Conservation (phyloP, 495 filamentous ascomycete genomes). For the Letharia lupina region DNA sequence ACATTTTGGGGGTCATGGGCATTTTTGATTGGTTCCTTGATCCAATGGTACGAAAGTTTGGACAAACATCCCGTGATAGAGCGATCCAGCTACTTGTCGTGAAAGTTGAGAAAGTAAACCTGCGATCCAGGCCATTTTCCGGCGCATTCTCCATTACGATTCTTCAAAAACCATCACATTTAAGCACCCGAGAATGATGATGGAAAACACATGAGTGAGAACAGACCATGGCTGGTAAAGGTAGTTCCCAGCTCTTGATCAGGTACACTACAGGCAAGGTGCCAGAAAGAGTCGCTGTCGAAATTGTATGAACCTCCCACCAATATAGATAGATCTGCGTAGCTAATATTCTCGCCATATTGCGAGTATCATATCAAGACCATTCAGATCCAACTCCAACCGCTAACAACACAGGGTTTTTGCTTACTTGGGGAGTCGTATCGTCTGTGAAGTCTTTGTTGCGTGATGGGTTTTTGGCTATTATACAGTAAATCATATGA, state of each 20-base stretch:
- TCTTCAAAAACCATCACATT: not conserved
- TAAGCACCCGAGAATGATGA: not conserved
- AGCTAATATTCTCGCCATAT: no score
- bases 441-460: no score
- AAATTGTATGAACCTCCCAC: not conserved
- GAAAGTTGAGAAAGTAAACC: not conserved
- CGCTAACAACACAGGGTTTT: no score
- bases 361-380: no score
- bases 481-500: no score
- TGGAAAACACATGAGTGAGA: not conserved
- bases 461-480: no score
- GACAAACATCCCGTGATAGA: slow-evolving; percentile 17
- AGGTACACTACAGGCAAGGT: not conserved
- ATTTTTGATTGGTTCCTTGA: slow-evolving; percentile 55
- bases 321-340: no score
- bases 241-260: not conserved
- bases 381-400: no score
- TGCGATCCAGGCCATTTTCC: not conserved
- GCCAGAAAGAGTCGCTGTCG: not conserved
- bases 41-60: slow-evolving; percentile 48
- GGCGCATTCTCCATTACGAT: not conserved
- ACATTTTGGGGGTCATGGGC: slow-evolving; percentile 66
- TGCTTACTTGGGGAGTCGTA: no score
- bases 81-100: not conserved
- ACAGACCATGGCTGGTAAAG: not conserved